Conservation (phyloP, 176 grass and related monocot species). For the Eleusine coracana region DNA sequence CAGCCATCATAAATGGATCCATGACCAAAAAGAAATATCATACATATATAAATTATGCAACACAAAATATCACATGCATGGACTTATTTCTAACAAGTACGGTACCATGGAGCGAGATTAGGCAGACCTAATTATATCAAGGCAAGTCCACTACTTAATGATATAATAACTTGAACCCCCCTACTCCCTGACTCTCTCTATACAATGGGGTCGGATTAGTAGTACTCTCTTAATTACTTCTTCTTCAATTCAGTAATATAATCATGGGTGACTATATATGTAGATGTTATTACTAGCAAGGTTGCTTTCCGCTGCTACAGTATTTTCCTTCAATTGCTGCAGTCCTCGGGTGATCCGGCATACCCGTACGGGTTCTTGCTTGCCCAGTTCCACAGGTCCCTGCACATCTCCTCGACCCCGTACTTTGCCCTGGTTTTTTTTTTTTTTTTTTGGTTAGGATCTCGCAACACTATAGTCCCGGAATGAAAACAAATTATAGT, state of each 20-base stretch:
- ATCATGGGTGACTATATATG: not conserved
- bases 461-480: too few relatives aligned
- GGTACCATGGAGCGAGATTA: not conserved
- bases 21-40: not conserved
- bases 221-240: not conserved
- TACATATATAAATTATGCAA: not conserved
- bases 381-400: constrained; percentile 95
- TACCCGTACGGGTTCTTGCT: constrained; percentile 92
- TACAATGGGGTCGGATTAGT: constrained; percentile 5
- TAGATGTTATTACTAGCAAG: not conserved
- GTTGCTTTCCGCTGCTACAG: not conserved
- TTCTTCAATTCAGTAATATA: not conserved
- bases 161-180: not conserved
- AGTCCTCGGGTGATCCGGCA: constrained; percentile 36
- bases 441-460: not conserved
- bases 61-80: constrained; percentile 14
- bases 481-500: not conserved
- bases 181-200: not conserved
- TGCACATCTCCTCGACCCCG: constrained; percentile 91
- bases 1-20: not conserved
- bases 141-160: not conserved
- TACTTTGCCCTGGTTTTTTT: constrained; percentile 68
- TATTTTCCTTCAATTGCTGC: constrained; percentile 6
- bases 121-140: not conserved
- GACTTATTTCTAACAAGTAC: not conserved